Conservation (phyloP, 1,284 basidiomycete genomes). For the Flammula alnicola region DNA sequence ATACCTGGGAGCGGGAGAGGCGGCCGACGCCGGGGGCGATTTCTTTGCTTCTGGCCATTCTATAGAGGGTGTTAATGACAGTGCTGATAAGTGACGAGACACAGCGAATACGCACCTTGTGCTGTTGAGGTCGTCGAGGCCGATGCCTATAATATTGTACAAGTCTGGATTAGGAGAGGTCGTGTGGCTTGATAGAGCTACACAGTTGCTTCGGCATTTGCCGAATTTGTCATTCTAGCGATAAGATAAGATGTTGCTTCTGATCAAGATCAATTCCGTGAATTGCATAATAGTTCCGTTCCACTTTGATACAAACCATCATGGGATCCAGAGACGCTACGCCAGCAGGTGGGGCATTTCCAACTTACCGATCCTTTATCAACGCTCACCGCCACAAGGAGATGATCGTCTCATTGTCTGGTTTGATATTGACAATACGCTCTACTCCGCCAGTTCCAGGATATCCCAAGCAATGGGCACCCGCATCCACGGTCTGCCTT, state of each 20-base stretch:
- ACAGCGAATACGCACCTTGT: constrained; percentile 38
- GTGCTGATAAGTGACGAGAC: constrained; percentile 3
- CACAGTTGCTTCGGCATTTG: constrained; percentile 43
- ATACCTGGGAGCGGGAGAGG: constrained; percentile 82
- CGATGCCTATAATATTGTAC: constrained; percentile 45
- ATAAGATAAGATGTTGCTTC: constrained; percentile 31
- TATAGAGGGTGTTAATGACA: constrained; percentile 26
- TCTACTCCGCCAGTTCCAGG: constrained; percentile 76
- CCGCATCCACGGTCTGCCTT: constrained; percentile 69
- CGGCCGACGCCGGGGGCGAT: constrained; percentile 86
- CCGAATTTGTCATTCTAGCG: constrained; percentile 33
- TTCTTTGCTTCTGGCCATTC: constrained; percentile 92
- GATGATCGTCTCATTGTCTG: constrained; percentile 70
- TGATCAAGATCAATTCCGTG: not conserved
- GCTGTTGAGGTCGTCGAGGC: constrained; percentile 55
- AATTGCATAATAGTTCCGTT: not conserved
- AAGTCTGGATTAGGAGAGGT: constrained; percentile 31
- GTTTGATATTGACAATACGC: constrained; percentile 89
- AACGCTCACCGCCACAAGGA: constrained; percentile 15
- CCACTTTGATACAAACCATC: constrained; percentile 9
- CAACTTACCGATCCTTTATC: not conserved
- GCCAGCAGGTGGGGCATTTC: constrained; percentile 14
- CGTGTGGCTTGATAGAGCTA: constrained; percentile 46
- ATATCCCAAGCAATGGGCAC: constrained; percentile 84
- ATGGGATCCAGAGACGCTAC: constrained; percentile 17